Evolutionary conservation across 2,329 filamentous ascomycete species (phyloP), one percentile per base, ranked within the genome.

Genomic region (Rhinocladiella similis): DNA sequence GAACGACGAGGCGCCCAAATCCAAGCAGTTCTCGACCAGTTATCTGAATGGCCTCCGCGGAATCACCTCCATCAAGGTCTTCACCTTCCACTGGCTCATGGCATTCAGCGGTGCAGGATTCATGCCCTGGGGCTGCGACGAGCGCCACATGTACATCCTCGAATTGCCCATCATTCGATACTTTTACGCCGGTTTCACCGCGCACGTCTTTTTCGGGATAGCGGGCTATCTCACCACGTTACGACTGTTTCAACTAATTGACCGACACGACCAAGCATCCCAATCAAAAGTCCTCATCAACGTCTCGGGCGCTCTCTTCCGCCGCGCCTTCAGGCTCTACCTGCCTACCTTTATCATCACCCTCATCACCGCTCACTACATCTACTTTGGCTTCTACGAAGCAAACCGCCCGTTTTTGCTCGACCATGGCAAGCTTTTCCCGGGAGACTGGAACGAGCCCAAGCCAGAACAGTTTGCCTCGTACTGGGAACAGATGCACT

Each of bases 121-220:
- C 9, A 66, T 71, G 35, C 76, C 75, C 41, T 75, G 70, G 58
- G 68, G 69, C 2, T 60, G 74, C 13, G 69, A 73, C 50, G 58
- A 60, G 13, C 60, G 58, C 49, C 60, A 65, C 27, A 53, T 36
- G 9, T 59, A 64, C 29, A n/a, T 63, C 14, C 55, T 64, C n/a
- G 73, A 76, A 58, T 63, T 77, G 3, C 75, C 75, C 10, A 69
- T 77, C 59, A 54, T 77, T n/a, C 73, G 76, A 48, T 68, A 76
- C 63, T 60, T 76, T 22, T 73, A 75, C 53, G 72, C 74, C 3
- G 75, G 76, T 20, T 65, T 65, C 48, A 64, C 63, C 3, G 61
- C 63, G 13, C 75, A 78, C 58, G 72, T 77, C 57, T 79, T 79
- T 66, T 79, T 79, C 61, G 73, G 78, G 33, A 72, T 79, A 20